Conservation (phyloP, 1,284 basidiomycete species). For the Meripilus lineatus region DNA sequence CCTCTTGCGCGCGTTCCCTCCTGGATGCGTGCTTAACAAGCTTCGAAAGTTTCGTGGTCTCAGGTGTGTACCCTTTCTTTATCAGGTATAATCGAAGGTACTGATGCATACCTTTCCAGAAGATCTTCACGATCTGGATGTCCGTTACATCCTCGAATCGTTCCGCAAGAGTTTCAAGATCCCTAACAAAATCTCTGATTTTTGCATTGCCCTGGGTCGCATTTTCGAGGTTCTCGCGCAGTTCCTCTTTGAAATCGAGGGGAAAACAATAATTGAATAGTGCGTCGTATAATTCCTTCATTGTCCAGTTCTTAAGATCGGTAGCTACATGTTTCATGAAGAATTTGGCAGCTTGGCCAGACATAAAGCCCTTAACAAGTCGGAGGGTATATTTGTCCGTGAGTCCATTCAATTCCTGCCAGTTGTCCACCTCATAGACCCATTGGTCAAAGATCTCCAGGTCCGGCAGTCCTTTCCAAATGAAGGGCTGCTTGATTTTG, state of each 20-base stretch:
- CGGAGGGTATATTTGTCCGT: slow-evolving; percentile 1
- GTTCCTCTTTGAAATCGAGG: slow-evolving; percentile 13
- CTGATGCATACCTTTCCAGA: slow-evolving; percentile 14
- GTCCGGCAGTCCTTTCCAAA: slow-evolving; percentile 13
- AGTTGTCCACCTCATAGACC: too few species aligned
- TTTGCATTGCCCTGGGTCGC: slow-evolving; percentile 10
- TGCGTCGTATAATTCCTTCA: too few species aligned
- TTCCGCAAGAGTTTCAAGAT: slow-evolving; percentile 12
- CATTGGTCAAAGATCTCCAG: too few species aligned
- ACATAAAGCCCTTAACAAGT: slow-evolving; percentile 12
- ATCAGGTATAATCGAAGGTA: slow-evolving; percentile 11
- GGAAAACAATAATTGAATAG: too few species aligned
- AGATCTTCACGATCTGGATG: slow-evolving; percentile 13
- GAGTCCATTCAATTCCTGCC: slow-evolving; percentile 11
- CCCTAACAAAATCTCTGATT: slow-evolving; percentile 14
- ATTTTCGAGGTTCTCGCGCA: slow-evolving; percentile 10
- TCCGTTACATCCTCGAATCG: slow-evolving; percentile 16
- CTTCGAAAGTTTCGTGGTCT: too few species aligned
- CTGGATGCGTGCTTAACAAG: too few species aligned
- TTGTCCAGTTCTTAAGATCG: too few species aligned
- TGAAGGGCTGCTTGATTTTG: slow-evolving; percentile 8
- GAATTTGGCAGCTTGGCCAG: slow-evolving; percentile 10
- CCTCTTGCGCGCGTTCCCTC: too few species aligned
- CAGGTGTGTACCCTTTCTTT: slow-evolving; percentile 1
- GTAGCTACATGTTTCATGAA: too few species aligned